Percentiles rank a stretch among this genome's conserved stretches.
These are phyloP conservation scores for Hemerocallis citrina DNA, from an alignment of 106 monocot genomes.

Conservation along the genomic window DNA sequence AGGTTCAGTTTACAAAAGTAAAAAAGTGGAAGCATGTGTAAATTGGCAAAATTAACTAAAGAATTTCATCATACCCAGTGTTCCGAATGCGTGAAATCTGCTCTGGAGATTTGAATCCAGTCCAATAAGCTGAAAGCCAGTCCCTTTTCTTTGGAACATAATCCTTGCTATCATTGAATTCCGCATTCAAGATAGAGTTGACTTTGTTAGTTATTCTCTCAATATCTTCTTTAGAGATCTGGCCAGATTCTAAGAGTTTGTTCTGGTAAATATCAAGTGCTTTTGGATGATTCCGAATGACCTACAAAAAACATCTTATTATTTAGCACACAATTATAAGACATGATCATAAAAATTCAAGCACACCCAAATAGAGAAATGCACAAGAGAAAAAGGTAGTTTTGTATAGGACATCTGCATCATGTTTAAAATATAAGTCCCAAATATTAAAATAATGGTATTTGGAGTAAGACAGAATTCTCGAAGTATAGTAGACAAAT, in stretches of 20 bases:
- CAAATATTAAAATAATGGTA: too few relatives aligned
- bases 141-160: conserved; percentile 80
- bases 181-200: conserved; percentile 68
- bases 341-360: too few relatives aligned
- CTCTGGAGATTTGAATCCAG: conserved; percentile 95
- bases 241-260: conserved; percentile 58
- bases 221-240: conserved; percentile 62
- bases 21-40: neutral
- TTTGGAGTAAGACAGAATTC: too few relatives aligned
- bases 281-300: conserved; percentile 77
- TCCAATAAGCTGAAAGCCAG: conserved; percentile 94
- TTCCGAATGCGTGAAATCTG: conserved; percentile 89
- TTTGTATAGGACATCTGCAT: too few relatives aligned
- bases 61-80: conserved; percentile 51
- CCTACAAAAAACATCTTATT: conserved; percentile 28
- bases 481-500: too few relatives aligned
- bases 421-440: too few relatives aligned
- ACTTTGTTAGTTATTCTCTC: conserved; percentile 71
- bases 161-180: conserved; percentile 79
- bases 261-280: conserved; percentile 75
- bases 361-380: too few relatives aligned
- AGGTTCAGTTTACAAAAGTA: neutral
- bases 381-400: too few relatives aligned
- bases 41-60: neutral
- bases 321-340: too few relatives aligned